Base-by-base conservation (phyloP, 2,329 filamentous ascomycete species). In the Blastomyces gilchristii region DNA sequence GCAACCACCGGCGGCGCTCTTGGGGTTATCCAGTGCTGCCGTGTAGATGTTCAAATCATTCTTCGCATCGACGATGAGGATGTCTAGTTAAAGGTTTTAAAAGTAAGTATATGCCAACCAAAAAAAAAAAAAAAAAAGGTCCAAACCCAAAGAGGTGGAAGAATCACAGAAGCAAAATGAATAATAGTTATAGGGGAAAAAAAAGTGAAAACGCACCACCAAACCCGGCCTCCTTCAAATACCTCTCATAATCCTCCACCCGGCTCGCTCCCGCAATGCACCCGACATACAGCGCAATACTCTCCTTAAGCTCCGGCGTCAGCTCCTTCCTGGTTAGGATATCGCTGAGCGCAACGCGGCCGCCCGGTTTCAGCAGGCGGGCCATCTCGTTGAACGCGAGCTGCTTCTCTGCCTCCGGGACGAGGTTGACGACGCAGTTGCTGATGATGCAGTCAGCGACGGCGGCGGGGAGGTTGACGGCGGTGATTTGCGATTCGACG, bases 391-490 rank as follows among this genome's bases (percentile, higher is more conserved):
- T 67, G 65, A 87, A 87, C 0, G 80, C 83, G 0, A 74, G 64
- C 6, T 74, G 77, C 68, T 85, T 86, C 11, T 86, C 81, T 0
- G 65, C 63, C 9, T 73, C 69, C 0, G 82, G 83, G 0, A 86
- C 81, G 0, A 86, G 80, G 66, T 86, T 86, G 64, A 87, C 73
- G 34, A 85, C 83, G 64, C 85, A 88, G 72, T 87, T 88, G 65
- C 80, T 83, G 66, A 87, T 85, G 63, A 87, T 79, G 67, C 81
- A 82, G 71, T 86, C 78, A 22, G 78, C 81, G 18, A 69, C 79
- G 9, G 65, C 68, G 11, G 72, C 66, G 0, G 74, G 69, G 0
- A 86, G 72, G 0, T 78, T 72, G 25, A 85, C 79, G 3, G 73
- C 67, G 0, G 81, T 84, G 68, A 87, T 85, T 22, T 68, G 69